Conservation (phyloP, 495 filamentous ascomycete genomes). For the Filosporella fistucella region DNA sequence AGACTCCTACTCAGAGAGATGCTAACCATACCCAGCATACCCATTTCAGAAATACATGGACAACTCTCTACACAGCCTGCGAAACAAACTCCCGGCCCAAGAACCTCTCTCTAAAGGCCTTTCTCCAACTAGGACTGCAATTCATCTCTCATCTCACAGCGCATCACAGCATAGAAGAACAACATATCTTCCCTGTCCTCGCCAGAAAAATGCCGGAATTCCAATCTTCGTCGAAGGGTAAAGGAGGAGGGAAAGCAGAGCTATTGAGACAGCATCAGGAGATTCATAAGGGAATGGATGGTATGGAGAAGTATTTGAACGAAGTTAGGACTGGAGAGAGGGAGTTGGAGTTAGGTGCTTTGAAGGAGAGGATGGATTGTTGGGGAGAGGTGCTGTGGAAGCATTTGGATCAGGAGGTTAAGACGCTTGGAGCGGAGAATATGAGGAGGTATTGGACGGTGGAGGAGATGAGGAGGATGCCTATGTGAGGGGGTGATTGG, state of each 20-base stretch:
- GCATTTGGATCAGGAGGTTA: conserved; percentile 73
- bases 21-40: conserved; percentile 47
- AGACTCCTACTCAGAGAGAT: neutral
- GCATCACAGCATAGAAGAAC: conserved; percentile 85
- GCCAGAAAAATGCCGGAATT: conserved; percentile 82
- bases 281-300: conserved; percentile 79
- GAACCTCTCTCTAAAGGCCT: conserved; percentile 56
- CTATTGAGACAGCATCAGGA: conserved; percentile 72
- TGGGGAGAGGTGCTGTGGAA: conserved; percentile 64
- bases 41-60: conserved; percentile 73
- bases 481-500: conserved; percentile 50
- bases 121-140: conserved; percentile 57
- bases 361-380: conserved; percentile 63
- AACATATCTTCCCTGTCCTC: conserved; percentile 74
- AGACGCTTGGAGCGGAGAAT: conserved; percentile 69
- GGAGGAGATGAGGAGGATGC: conserved; percentile 70
- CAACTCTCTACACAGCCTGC: conserved; percentile 57
- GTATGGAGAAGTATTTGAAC: conserved; percentile 62
- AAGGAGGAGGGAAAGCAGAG: conserved; percentile 46
- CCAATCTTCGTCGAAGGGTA: too few relatives aligned
- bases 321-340: conserved; percentile 58
- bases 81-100: conserved; percentile 45
- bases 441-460: conserved; percentile 82
- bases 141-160: conserved; percentile 65
- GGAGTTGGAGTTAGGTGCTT: conserved; percentile 61